Conservation (phyloP, 1,139 yeast genomes). For the Hyphopichia pseudoburtonii region DNA sequence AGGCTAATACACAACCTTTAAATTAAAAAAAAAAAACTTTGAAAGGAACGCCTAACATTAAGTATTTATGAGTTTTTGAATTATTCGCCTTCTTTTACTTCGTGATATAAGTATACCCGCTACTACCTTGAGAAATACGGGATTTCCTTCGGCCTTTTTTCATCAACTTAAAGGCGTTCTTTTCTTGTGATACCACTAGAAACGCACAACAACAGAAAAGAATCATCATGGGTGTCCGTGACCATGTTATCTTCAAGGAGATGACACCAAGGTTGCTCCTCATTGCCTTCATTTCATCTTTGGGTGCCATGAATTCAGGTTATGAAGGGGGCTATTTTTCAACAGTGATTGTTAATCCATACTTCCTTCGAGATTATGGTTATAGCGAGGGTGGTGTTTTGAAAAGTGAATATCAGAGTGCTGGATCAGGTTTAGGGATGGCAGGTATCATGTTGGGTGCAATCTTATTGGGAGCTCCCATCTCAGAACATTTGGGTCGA, state of each 20-base stretch:
- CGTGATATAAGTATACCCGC: no score
- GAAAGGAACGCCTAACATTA: no score
- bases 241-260: constrained; percentile 1
- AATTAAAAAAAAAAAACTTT: no score
- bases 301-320: constrained; percentile 3
- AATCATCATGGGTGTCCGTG: neutral
- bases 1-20: no score
- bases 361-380: constrained; percentile 1
- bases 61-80: no score
- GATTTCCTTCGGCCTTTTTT: no score
- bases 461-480: neutral
- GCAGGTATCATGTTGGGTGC: constrained; percentile 3
- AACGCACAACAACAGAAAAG: no score
- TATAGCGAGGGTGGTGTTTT: neutral
- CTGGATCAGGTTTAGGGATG: constrained; percentile 2
- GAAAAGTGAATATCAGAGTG: neutral
- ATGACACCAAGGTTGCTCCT: constrained; percentile 1
- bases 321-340: constrained; percentile 3
- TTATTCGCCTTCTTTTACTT: no score
- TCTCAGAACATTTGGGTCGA: constrained; percentile 1
- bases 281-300: constrained; percentile 1
- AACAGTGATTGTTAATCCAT: constrained; percentile 2
- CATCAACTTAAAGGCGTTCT: neutral
- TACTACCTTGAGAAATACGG: no score
- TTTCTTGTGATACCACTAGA: no score